Evolutionary conservation across 805 yeast species (phyloP), one percentile per base, ranked within the genome.

Genomic region (Nakazawaea pomicola): DNA sequence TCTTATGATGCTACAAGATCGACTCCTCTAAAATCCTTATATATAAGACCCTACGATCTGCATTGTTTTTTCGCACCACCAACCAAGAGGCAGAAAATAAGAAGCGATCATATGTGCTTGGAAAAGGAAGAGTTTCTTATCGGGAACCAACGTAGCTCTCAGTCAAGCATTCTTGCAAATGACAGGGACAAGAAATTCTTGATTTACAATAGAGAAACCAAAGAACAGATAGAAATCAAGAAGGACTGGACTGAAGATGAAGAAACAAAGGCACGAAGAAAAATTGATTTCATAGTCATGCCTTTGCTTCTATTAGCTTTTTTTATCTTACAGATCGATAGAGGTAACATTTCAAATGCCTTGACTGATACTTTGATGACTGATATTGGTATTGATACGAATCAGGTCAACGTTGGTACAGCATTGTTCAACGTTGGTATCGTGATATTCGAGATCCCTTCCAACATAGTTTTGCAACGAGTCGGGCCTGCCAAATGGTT

Each of bases 401-500:
- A 74, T 49, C 74, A 80, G 43, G 79, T 70, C 52, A 82, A 81
- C 55, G 55, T 65, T 31, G 88, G 84, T 17, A 71, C 66, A 45
- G 77, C 82, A 3, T 64, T 80, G 32, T 73, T 72, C 51, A 61
- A 67, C 45, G 61, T 76, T 4, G 64, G 72, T 37, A 80, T 80
- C 50, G 55, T 80, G 38, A 50, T 61, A 17, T 74, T 81, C 15
- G 87, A 81, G 54, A 55, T 80, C 10, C 87, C 87, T 1, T 78
- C 84, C 2, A 85, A 80, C 51, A 60, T 81, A 46, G 62, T 81
- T 23, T 74, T 83, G n/a, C 80, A 81, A 55, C 67, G 65, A 40
- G 38, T 80, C 24, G 88, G 87, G 10, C 74, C 83, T 4, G 85
- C 78, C 52, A 51, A 65, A 24, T 78, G 81, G 74, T 72, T 80